Evolutionary conservation across 768 basidiomycete genomes (phyloP), one percentile per base, ranked within the genome.

Genomic region (Lentinula detonsa): DNA sequence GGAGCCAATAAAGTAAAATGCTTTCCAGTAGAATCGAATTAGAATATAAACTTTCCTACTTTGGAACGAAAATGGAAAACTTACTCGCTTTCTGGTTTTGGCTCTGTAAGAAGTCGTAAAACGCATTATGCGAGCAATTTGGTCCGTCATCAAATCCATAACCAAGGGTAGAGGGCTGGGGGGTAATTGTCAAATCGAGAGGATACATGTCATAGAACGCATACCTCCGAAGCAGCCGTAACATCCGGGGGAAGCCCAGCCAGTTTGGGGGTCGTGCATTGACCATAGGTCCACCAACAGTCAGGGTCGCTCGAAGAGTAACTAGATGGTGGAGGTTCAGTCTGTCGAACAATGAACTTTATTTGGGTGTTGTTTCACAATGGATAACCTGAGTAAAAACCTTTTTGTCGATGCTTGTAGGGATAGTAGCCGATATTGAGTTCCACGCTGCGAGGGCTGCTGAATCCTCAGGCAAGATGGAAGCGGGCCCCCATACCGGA

Each of bases 61-160:
- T 46, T 11, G 1, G 13, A n/a, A 21, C n/a, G 51, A n/a, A 7
- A 39, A 5, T 6, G 34, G 31, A 21, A 0, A 23, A 78, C 84
- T 68, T 60, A 81, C 82, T 84, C 4, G 85, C 85, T 77, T 79
- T 83, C 72, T 87, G 85, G 18, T 84, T 75, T 64, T 86, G 73
- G 9, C 73, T 67, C 1, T 65, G 53, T 33, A 87, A 74, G 63
- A 70, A 87, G 62, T 85, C 76, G 49, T 87, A 86, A 62, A 86
- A 87, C 2, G 72, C 76, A 59, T 86, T 86, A 62, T 87, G 85
- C 4, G 83, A 79, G 65, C 85, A 87, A 64, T 83, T 85, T 2
- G 85, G 85, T 1, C 85, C 85, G 62, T 87, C 85, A 61, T 87
- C 85, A 61, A 86, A 86, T 3, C 78, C 82, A 54, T 82, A 86